Base-by-base conservation (phyloP, 192 early-diverging fungal species). In the Oehlia diaphana region DNA sequence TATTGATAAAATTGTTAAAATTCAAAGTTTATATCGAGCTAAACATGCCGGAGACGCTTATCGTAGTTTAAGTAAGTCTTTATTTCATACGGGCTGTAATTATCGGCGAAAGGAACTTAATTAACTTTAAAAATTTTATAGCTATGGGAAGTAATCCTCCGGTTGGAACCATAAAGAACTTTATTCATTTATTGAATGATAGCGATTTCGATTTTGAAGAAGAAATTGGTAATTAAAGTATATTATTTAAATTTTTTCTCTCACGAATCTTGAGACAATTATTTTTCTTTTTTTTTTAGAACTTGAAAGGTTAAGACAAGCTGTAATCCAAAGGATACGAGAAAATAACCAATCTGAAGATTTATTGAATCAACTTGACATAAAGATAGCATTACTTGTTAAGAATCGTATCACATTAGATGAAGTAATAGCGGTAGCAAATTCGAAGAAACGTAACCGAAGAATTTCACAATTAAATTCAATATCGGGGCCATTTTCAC, bases 341-440 rank as follows among this genome's bases (percentile, higher is more conserved):
- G 95, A 98, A 78, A 98, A 98, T 85, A 90, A 92, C 63, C 88
- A 92, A 47, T 87, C 91, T 8, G 94, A 96, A 67, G 80, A 84
- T 5, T 90, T 95, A 33, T 82, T 99, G 12, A 95, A 91, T 80
- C 93, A 96, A 58, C 87, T 99, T 1, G 98, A 99, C 79, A 91
- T 96, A 77, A 98, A 99, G 83, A 98, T 99, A 82, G 95, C 97
- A 8, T 87, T 99, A 35, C 88, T 99, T 21, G 92, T 99, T 62
- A 95, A 95, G 80, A 99, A 99, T 86, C 90, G 94, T 49, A 97
- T 98, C 70, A 91, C 96, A 21, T 87, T 99, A 61, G 97, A 99
- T 66, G 98, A 99, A 85, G 95, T 99, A 3, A 85, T 96, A 77
- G 87, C 85, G 47, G 78, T 84, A 1, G 86, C 86, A 0, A 81